A percentile compares a stretch with the other conserved stretches of the same genome.
These are phyloP conservation scores for Prosopis cineraria DNA, from an alignment of 306 rosid genomes.

Conservation along the genomic window DNA sequence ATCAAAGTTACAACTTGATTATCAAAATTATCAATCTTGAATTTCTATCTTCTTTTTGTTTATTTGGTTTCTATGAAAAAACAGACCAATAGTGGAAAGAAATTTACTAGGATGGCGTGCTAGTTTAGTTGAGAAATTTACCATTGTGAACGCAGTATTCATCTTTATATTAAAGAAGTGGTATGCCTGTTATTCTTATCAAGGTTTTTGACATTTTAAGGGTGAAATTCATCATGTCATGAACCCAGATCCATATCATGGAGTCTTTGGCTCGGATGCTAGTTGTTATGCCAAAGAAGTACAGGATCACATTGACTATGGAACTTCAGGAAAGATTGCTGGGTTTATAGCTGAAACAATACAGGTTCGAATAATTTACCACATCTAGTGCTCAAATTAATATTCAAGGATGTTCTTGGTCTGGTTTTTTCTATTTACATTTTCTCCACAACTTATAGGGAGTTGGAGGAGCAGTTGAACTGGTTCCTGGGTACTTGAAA, in stretches of 20 bases:
- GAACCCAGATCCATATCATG: slow-evolving; percentile 89
- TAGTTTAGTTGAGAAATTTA: slow-evolving; percentile 5
- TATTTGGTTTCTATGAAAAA: slow-evolving; percentile 1
- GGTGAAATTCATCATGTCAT: slow-evolving; percentile 85
- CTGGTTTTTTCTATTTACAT: slow-evolving; percentile 16
- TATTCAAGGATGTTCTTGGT: not conserved
- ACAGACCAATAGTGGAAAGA: not conserved
- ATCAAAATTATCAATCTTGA: not conserved
- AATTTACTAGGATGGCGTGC: not conserved
- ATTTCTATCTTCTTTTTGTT: not conserved
- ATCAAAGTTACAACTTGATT: not conserved
- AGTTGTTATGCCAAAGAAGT: slow-evolving; percentile 69
- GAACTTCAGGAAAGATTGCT: slow-evolving; percentile 80
- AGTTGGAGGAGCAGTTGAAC: slow-evolving; percentile 90
- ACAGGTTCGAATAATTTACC: slow-evolving; percentile 51
- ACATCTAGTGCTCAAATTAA: not conserved
- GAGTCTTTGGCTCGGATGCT: slow-evolving; percentile 77
- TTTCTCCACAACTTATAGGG: slow-evolving; percentile 52
- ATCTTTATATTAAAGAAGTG: slow-evolving; percentile 11
- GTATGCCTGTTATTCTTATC: slow-evolving; percentile 26
- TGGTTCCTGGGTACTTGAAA: slow-evolving; percentile 90
- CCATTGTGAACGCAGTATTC: slow-evolving; percentile 8
- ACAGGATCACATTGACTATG: slow-evolving; percentile 83
- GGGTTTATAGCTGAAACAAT: slow-evolving; percentile 92
- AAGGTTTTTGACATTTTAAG: slow-evolving; percentile 45